phyloP scores from a whole-genome alignment of 805 yeast species.

The Suhomyces sp. region DNA sequence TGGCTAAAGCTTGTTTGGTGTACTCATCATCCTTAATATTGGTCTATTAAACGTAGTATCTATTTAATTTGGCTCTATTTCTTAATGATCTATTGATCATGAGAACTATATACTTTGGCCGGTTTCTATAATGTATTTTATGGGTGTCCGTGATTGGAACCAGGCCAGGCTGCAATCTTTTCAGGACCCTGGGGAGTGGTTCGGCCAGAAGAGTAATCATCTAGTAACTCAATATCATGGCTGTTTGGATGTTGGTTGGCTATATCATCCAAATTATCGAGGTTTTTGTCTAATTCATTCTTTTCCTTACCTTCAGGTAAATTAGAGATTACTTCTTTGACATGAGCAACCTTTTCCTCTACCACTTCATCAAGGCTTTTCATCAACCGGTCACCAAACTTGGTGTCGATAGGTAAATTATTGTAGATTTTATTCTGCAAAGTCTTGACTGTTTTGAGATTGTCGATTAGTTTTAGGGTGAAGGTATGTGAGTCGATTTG shows the following conservation, averaged over 20 bases:
- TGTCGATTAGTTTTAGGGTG: slow-evolving; percentile 28
- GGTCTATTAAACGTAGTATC: too few relatives aligned
- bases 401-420: slow-evolving; percentile 52
- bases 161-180: slow-evolving; percentile 59
- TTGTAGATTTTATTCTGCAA: slow-evolving; percentile 41
- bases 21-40: too few relatives aligned
- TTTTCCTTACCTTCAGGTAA: slow-evolving; percentile 16
- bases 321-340: slow-evolving; percentile 18
- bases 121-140: slow-evolving; percentile 4
- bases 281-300: slow-evolving; percentile 15
- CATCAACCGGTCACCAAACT: slow-evolving; percentile 46
- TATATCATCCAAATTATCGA: slow-evolving; percentile 12
- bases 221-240: slow-evolving; percentile 14
- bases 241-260: slow-evolving; percentile 6
- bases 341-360: slow-evolving; percentile 22
- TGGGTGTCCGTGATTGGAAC: slow-evolving; percentile 66
- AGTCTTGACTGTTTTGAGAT: slow-evolving; percentile 42
- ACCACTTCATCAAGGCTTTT: slow-evolving; percentile 30
- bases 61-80: too few relatives aligned
- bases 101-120: too few relatives aligned
- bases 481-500: slow-evolving; percentile 23
- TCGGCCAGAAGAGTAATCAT: slow-evolving; percentile 21
- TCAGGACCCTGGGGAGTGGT: slow-evolving; percentile 35
- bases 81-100: too few relatives aligned
- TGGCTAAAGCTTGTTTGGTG: too few relatives aligned